Evolutionary conservation across 2,329 filamentous ascomycete species (phyloP), one percentile per base, ranked within the genome.

Genomic region (Pestalotiopsis fici): DNA sequence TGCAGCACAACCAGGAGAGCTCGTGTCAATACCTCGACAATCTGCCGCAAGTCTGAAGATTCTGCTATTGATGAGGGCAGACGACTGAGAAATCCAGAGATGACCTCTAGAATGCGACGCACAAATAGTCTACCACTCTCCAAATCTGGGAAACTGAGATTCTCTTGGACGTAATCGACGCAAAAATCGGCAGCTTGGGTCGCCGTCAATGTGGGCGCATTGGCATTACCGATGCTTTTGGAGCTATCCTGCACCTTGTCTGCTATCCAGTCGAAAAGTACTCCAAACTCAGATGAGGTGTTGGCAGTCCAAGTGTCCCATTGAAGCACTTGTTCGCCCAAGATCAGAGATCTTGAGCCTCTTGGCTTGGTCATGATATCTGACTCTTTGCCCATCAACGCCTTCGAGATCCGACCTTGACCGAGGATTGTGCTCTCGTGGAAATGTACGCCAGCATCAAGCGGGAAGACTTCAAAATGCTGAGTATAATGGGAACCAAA

Each of bases 401-500:
- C 80, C 31, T 79, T 78, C 21, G 79, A 74, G 5, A 91, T 72
- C 1, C 80, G 76, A 1, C 88, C 88, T 70, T 82, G 83, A 7
- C 89, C 89, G 57, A 91, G 78, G 31, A 90, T 74, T 0, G 88
- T 91, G 64, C 81, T 85, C 68, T 85, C 82, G 65, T 90, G 88
- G 65, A 91, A 91, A 75, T 84, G 90, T 0, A 86, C 82, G 3
- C 84, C 85, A 6, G 76, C 72, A 50, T 86, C 83, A 35, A 91
- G 77, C 21, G 88, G 88, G 65, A 90, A 89, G 4, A 88, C 76
- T 59, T 90, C 88, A 69, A 91, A 91, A 72, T 91, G 85, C 39
- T 86, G 83, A 0, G 88, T 86, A 73, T 91, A 91, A 27, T 83
- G 82, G 1, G 86, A 88, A 1, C 89, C 89, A 73, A 88, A 90